These are phyloP conservation scores for Lodderomyces parapsilosis DNA, from an alignment of 1,139 yeast species.

Conservation along the genomic window DNA sequence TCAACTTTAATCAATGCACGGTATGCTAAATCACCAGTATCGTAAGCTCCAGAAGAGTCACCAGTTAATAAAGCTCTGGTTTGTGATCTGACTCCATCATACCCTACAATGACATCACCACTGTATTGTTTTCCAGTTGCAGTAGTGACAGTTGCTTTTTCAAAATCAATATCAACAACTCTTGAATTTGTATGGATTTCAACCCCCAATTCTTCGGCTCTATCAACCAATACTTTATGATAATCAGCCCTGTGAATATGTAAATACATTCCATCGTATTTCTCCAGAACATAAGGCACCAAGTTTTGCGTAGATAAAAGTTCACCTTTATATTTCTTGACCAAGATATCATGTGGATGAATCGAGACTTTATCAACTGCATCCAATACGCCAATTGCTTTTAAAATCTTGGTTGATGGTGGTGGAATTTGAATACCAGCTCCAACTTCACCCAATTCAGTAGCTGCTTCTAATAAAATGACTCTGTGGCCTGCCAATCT, in stretches of 20 bases:
- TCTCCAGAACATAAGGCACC: slow-evolving; percentile 20
- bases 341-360: slow-evolving; percentile 23
- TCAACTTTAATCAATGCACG: slow-evolving; percentile 20
- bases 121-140: slow-evolving; percentile 20
- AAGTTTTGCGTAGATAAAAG: slow-evolving; percentile 21
- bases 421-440: slow-evolving; percentile 42
- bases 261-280: slow-evolving; percentile 23
- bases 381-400: slow-evolving; percentile 23
- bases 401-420: slow-evolving; percentile 24
- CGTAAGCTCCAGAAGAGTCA: slow-evolving; percentile 17
- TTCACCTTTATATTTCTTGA: slow-evolving; percentile 26
- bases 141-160: slow-evolving; percentile 20
- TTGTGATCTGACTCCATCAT: slow-evolving; percentile 35
- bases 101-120: slow-evolving; percentile 36
- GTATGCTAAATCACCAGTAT: slow-evolving; percentile 19
- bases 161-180: slow-evolving; percentile 23
- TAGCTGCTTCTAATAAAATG: slow-evolving; percentile 29
- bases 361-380: slow-evolving; percentile 20
- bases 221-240: slow-evolving; percentile 22
- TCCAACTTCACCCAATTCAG: slow-evolving; percentile 37
- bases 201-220: slow-evolving; percentile 24
- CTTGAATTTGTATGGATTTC: slow-evolving; percentile 19
- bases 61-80: slow-evolving; percentile 16
- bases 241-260: slow-evolving; percentile 32
- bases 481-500: slow-evolving; percentile 33